Percentiles rank a stretch among this genome's conserved stretches.
phyloP scores from a whole-genome alignment of 768 basidiomycete species.

The Termitomyces sp. region DNA sequence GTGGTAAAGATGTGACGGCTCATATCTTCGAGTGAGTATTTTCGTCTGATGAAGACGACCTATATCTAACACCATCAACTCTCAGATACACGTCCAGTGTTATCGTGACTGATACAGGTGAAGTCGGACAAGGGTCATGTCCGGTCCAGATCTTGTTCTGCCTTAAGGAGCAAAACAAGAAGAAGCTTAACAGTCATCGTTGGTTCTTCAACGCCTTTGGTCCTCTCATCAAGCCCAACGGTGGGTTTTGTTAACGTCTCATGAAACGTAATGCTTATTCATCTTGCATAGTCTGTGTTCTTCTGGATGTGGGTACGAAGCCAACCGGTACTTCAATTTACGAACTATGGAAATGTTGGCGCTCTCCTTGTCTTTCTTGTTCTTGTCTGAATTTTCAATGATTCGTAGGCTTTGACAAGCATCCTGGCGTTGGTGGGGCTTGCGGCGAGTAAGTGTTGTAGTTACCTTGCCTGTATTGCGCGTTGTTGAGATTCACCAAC shows the following conservation, averaged over 20 bases:
- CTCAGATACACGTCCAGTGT: slow-evolving; percentile 75
- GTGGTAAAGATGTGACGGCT: slow-evolving; percentile 87
- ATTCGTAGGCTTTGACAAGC: slow-evolving; percentile 71
- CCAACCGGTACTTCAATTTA: slow-evolving; percentile 94
- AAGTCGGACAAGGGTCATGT: slow-evolving; percentile 72
- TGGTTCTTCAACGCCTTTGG: slow-evolving; percentile 99
- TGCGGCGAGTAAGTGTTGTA: slow-evolving; percentile 78
- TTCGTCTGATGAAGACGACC: background rate
- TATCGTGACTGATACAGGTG: slow-evolving; percentile 75
- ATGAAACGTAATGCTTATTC: slow-evolving; percentile 5
- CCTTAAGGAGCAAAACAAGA: slow-evolving; percentile 94
- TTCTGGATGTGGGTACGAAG: slow-evolving; percentile 95
- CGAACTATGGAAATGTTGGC: slow-evolving; percentile 89
- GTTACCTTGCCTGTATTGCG: background rate
- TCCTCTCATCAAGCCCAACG: slow-evolving; percentile 82
- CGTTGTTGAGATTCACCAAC: slow-evolving; percentile 4
- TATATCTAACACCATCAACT: slow-evolving; percentile 5
- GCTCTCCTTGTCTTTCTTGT: slow-evolving; percentile 7
- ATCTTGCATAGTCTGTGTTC: slow-evolving; percentile 63
- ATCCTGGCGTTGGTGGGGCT: slow-evolving; percentile 86
- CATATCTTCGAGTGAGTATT: slow-evolving; percentile 83
- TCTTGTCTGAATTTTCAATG: background rate
- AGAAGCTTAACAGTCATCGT: slow-evolving; percentile 92
- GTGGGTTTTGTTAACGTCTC: slow-evolving; percentile 32
- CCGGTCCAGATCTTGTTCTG: slow-evolving; percentile 90